These are phyloP conservation scores for Chimonanthus salicifolius DNA, from an alignment of 164 flowering plant species.

Conservation along the genomic window DNA sequence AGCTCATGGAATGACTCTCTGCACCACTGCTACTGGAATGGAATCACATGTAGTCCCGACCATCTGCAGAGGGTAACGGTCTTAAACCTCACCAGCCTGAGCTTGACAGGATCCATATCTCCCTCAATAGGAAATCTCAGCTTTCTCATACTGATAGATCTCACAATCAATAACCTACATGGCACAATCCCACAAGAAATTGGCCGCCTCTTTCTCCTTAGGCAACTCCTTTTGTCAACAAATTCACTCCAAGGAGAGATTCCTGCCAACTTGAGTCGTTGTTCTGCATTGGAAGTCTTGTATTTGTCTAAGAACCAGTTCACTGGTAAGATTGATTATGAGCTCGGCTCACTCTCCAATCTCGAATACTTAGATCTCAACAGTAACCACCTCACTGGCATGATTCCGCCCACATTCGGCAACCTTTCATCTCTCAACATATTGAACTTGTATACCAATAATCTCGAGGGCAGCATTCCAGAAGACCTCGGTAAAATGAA, in stretches of 20 bases:
- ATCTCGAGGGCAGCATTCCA: not conserved
- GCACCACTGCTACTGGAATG: slow-evolving; percentile 30
- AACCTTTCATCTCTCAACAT: slow-evolving; percentile 4
- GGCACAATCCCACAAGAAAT: slow-evolving; percentile 30
- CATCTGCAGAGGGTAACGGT: slow-evolving; percentile 14
- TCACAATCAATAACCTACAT: slow-evolving; percentile 26
- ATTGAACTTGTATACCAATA: not conserved
- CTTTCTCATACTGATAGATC: slow-evolving; percentile 29
- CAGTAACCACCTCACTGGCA: slow-evolving; percentile 18
- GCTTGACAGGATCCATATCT: slow-evolving; percentile 24
- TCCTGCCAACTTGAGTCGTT: slow-evolving; percentile 12
- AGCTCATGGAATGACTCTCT: slow-evolving; percentile 14
- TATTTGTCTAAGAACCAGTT: too few species aligned
- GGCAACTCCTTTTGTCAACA: slow-evolving; percentile 22
- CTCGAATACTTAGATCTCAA: not conserved
- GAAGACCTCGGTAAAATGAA: not conserved
- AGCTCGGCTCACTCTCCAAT: not conserved
- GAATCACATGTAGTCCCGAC: slow-evolving; percentile 22
- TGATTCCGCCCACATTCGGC: slow-evolving; percentile 17
- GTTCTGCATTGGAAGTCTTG: not conserved
- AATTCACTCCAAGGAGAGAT: slow-evolving; percentile 28
- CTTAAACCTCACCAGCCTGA: slow-evolving; percentile 12
- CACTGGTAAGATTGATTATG: not conserved
- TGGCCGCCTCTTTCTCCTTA: slow-evolving; percentile 23
- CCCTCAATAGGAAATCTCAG: slow-evolving; percentile 40